Conservation (phyloP, 805 yeast species). For the Grigorovia humatica region DNA sequence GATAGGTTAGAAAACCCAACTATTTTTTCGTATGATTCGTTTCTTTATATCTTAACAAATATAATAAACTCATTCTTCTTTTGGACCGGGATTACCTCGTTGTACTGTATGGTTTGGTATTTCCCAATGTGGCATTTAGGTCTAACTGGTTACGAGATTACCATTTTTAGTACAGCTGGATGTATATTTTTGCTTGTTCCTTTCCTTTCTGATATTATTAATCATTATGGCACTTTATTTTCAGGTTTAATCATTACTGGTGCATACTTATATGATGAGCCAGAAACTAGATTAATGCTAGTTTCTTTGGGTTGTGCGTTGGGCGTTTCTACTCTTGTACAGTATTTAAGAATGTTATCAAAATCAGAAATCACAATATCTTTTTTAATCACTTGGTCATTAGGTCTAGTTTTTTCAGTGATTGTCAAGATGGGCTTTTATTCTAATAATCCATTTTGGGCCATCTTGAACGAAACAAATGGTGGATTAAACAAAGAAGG, state of each 20-base stretch:
- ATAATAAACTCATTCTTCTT: slow-evolving; percentile 61
- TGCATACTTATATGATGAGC: slow-evolving; percentile 56
- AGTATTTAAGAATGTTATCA: slow-evolving; percentile 38
- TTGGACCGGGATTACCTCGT: slow-evolving; percentile 76
- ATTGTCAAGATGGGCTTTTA: slow-evolving; percentile 64
- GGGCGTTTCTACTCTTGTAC: slow-evolving; percentile 47
- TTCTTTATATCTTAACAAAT: slow-evolving; percentile 28
- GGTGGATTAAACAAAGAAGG: slow-evolving; percentile 83
- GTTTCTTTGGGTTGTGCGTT: slow-evolving; percentile 60
- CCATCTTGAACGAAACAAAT: slow-evolving; percentile 72
- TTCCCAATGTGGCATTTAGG: slow-evolving; percentile 99
- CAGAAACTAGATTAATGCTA: slow-evolving; percentile 57
- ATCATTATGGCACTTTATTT: slow-evolving; percentile 28
- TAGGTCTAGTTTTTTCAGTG: slow-evolving; percentile 68
- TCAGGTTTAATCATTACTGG: slow-evolving; percentile 64
- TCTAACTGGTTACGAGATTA: slow-evolving; percentile 84
- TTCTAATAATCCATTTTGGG: slow-evolving; percentile 95
- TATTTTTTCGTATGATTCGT: slow-evolving; percentile 14
- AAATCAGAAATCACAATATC: slow-evolving; percentile 15
- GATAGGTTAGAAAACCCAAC: background rate
- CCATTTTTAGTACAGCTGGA: slow-evolving; percentile 45
- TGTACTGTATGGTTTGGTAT: slow-evolving; percentile 86
- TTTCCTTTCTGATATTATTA: slow-evolving; percentile 20
- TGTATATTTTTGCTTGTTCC: slow-evolving; percentile 48
- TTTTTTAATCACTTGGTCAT: slow-evolving; percentile 19